Conservation (phyloP, 2,329 filamentous ascomycete genomes). For the Colletotrichum ledebouriae region DNA sequence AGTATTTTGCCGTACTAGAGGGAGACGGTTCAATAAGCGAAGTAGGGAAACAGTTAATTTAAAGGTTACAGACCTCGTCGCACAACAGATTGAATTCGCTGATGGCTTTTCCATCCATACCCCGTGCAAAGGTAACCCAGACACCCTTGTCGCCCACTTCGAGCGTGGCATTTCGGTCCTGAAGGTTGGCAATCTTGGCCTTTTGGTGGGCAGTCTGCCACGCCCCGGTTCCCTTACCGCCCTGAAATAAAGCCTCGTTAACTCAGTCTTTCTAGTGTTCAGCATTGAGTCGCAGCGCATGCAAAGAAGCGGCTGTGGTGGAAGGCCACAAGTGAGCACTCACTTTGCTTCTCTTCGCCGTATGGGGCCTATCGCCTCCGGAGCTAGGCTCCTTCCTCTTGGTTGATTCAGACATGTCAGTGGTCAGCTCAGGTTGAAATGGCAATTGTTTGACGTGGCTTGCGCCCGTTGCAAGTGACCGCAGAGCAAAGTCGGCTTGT, state of each 20-base stretch:
- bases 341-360: slow-evolving; percentile 59
- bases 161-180: slow-evolving; percentile 61
- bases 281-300: not conserved
- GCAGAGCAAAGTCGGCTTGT: too few species aligned
- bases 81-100: slow-evolving; percentile 76
- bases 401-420: slow-evolving; percentile 50
- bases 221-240: slow-evolving; percentile 59
- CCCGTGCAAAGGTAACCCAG: slow-evolving; percentile 82
- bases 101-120: slow-evolving; percentile 78
- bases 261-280: not conserved
- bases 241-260: slow-evolving; percentile 8
- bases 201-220: slow-evolving; percentile 74
- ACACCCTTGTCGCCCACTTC: slow-evolving; percentile 80
- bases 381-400: slow-evolving; percentile 54
- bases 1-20: slow-evolving; percentile 74
- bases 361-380: slow-evolving; percentile 42
- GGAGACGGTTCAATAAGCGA: not conserved
- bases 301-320: not conserved
- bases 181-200: slow-evolving; percentile 59
- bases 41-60: not conserved
- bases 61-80: slow-evolving; percentile 67
- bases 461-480: too few species aligned
- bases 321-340: slow-evolving; percentile 18
- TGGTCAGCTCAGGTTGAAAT: not conserved
- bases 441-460: not conserved